phyloP scores from a whole-genome alignment of 2,329 filamentous ascomycete genomes.

The Ceratocystis papillata region DNA sequence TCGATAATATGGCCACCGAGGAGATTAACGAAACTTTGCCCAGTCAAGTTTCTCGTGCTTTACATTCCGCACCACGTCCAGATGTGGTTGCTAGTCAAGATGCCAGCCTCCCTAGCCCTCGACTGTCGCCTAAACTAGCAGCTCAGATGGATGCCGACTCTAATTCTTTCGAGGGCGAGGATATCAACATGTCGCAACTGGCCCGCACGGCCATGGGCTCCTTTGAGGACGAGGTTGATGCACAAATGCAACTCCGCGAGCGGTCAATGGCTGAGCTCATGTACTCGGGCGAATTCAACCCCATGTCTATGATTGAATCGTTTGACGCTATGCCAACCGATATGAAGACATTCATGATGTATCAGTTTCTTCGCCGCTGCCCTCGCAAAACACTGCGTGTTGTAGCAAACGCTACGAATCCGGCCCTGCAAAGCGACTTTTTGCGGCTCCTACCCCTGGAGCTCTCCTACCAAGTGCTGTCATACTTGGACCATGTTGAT shows the following conservation, averaged over 20 bases:
- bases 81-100: constrained; percentile 48
- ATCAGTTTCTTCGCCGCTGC: constrained; percentile 81
- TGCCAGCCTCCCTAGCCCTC: constrained; percentile 86
- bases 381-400: constrained; percentile 79
- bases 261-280: not conserved
- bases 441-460: constrained; percentile 73
- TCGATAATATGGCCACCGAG: not conserved
- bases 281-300: constrained; percentile 50
- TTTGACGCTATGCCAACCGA: constrained; percentile 87
- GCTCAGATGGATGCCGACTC: constrained; percentile 43
- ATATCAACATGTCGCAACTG: constrained; percentile 29
- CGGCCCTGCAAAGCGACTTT: constrained; percentile 89
- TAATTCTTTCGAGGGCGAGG: constrained; percentile 35
- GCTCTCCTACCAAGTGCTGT: constrained; percentile 75
- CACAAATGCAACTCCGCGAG: constrained; percentile 16
- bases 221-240: constrained; percentile 14
- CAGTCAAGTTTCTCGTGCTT: not conserved
- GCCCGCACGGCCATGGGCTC: constrained; percentile 6
- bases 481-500: constrained; percentile 73
- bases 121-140: constrained; percentile 81
- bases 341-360: constrained; percentile 94
- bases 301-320: constrained; percentile 74
- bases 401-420: constrained; percentile 83
- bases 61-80: constrained; percentile 9
- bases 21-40: constrained; percentile 57